A percentile compares a stretch with the other conserved stretches of the same genome.
phyloP scores from a whole-genome alignment of 2,329 filamentous ascomycete genomes.

The Aspergillus carbonarius region DNA sequence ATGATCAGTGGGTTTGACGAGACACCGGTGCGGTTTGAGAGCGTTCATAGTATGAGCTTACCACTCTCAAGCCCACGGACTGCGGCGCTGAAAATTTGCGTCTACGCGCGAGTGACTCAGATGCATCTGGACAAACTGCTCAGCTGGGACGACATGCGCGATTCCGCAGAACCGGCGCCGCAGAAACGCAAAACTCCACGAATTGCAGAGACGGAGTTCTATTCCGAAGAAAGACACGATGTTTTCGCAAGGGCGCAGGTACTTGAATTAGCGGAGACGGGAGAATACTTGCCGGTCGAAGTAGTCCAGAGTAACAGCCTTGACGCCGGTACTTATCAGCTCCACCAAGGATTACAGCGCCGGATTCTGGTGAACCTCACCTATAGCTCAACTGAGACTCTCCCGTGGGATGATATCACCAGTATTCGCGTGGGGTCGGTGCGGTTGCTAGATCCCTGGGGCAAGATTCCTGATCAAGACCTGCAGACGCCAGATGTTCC shows the following conservation, averaged over 20 bases:
- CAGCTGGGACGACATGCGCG: constrained; percentile 98
- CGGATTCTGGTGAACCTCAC: constrained; percentile 85
- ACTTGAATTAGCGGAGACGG: constrained; percentile 85
- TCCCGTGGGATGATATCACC: constrained; percentile 85
- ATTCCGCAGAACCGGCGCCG: constrained; percentile 59
- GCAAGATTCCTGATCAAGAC: constrained; percentile 78
- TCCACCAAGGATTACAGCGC: constrained; percentile 91
- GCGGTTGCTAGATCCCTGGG: constrained; percentile 77
- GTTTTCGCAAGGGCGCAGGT: constrained; percentile 85
- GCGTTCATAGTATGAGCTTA: constrained; percentile 96
- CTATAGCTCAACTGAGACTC: constrained; percentile 81
- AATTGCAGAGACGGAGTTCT: constrained; percentile 89
- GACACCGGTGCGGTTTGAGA: constrained; percentile 88
- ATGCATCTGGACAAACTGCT: constrained; percentile 97
- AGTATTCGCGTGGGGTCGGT: constrained; percentile 77
- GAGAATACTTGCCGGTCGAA: constrained; percentile 88
- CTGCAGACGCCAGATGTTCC: constrained; percentile 70
- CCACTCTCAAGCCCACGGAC: constrained; percentile 73
- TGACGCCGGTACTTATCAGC: constrained; percentile 87
- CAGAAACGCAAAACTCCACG: constrained; percentile 63
- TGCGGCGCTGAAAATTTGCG: constrained; percentile 76
- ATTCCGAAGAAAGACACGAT: constrained; percentile 89
- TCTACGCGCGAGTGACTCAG: constrained; percentile 84
- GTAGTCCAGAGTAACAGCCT: constrained; percentile 81
- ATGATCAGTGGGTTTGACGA: constrained; percentile 95